These are phyloP conservation scores for Fusarium gaditjirri DNA, from an alignment of 2,329 filamentous ascomycete genomes.

Conservation along the genomic window DNA sequence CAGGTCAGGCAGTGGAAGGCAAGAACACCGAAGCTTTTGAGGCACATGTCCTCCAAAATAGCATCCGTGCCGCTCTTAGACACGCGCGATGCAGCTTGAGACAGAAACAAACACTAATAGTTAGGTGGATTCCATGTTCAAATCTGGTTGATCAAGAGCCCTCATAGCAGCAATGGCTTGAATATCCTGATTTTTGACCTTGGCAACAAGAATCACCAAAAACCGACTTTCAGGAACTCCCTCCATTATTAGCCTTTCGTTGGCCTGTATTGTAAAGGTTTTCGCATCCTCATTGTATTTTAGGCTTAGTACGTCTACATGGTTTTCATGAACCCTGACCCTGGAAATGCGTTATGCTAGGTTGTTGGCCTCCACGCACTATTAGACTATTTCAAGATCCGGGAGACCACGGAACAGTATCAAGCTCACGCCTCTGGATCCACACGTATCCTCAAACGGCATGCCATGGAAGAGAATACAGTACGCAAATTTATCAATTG, in stretches of 20 bases:
- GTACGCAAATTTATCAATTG: neutral
- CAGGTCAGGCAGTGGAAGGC: slow-evolving; percentile 38
- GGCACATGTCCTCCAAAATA: slow-evolving; percentile 14
- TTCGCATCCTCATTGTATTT: slow-evolving; percentile 21
- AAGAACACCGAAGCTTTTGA: slow-evolving; percentile 15
- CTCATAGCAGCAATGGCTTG: neutral
- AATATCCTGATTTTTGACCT: neutral
- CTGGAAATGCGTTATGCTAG: slow-evolving; percentile 32
- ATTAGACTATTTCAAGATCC: slow-evolving; percentile 17
- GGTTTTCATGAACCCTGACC: slow-evolving; percentile 21
- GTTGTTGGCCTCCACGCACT: slow-evolving; percentile 4
- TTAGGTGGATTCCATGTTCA: slow-evolving; percentile 2
- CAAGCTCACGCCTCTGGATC: neutral
- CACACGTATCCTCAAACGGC: neutral
- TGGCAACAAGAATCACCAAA: neutral
- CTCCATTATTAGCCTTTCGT: neutral
- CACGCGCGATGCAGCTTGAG: slow-evolving; percentile 5
- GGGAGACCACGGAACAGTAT: slow-evolving; percentile 2
- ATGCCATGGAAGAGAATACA: neutral
- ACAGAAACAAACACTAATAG: neutral
- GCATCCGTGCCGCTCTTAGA: slow-evolving; percentile 21
- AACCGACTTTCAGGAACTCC: neutral
- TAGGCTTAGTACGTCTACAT: slow-evolving; percentile 22
- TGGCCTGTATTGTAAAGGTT: neutral
- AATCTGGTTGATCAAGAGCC: neutral